Evolutionary conservation across 2,329 filamentous ascomycete species (phyloP).

Genomic region (Thielaviopsis euricoi): DNA sequence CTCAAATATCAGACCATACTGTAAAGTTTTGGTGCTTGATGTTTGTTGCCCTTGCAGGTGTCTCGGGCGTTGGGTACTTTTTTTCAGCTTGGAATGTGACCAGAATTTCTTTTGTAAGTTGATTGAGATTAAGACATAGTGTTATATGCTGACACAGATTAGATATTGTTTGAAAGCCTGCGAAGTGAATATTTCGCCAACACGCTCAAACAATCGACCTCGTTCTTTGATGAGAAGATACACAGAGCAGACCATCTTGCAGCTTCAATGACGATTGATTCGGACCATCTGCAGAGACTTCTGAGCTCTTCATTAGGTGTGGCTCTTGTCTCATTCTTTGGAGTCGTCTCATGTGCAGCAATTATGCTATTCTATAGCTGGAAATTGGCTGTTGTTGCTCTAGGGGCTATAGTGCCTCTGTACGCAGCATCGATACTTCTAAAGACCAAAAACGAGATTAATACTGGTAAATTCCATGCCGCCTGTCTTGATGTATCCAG

Average conservation of each 20-base stretch:
- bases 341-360: slow-evolving; percentile 17
- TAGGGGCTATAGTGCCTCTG: slow-evolving; percentile 21
- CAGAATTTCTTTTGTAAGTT: slow-evolving; percentile 13
- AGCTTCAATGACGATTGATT: slow-evolving; percentile 17
- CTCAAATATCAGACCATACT: slow-evolving; percentile 1
- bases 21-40: slow-evolving; percentile 19
- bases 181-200: slow-evolving; percentile 17
- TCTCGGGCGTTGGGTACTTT: slow-evolving; percentile 18
- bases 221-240: slow-evolving; percentile 18
- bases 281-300: slow-evolving; percentile 19
- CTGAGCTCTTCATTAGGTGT: slow-evolving; percentile 19
- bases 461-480: slow-evolving; percentile 5
- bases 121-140: too few species aligned
- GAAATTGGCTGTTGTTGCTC: slow-evolving; percentile 23
- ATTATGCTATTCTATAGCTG: slow-evolving; percentile 20
- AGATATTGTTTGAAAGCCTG: slow-evolving; percentile 14
- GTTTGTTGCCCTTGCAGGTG: slow-evolving; percentile 18
- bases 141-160: background rate
- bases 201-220: slow-evolving; percentile 17
- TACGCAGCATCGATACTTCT: slow-evolving; percentile 30
- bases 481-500: slow-evolving; percentile 6
- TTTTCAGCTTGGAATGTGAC: slow-evolving; percentile 16
- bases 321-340: slow-evolving; percentile 17
- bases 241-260: slow-evolving; percentile 18
- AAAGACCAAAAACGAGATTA: slow-evolving; percentile 20